A percentile compares a stretch with the other conserved stretches of the same genome.
phyloP scores from a whole-genome alignment of 1,284 basidiomycete species.

The Omphalotus olearius region DNA sequence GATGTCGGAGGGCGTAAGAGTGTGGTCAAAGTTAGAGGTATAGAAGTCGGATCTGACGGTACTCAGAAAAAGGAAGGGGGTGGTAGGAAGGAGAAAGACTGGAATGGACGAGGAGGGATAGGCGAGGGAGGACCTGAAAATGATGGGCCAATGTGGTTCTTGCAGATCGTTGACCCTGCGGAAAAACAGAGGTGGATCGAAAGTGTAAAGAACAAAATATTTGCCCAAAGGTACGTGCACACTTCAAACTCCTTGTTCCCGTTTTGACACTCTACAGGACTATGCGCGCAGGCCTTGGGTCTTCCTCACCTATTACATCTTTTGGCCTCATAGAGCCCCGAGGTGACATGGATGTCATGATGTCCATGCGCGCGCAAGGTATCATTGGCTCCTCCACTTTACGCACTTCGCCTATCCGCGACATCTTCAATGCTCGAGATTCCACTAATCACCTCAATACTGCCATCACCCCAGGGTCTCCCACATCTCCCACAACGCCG shows the following conservation, averaged over 20 bases:
- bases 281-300: conserved; percentile 59
- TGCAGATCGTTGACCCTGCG: conserved; percentile 55
- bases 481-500: conserved; percentile 11
- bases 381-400: conserved; percentile 31
- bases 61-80: conserved; percentile 34
- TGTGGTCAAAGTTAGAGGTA: conserved; percentile 64
- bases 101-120: conserved; percentile 23
- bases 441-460: background rate
- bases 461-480: conserved; percentile 6
- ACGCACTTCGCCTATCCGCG: conserved; percentile 16
- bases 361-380: conserved; percentile 70
- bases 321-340: conserved; percentile 52
- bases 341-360: conserved; percentile 76
- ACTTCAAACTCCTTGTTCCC: conserved; percentile 4
- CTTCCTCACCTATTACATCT: conserved; percentile 27
- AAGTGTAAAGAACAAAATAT: conserved; percentile 64
- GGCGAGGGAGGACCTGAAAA: conserved; percentile 27
- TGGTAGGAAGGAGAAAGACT: conserved; percentile 39
- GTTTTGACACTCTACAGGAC: conserved; percentile 36
- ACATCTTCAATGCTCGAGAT: conserved; percentile 15
- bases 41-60: conserved; percentile 53
- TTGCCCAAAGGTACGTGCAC: conserved; percentile 57
- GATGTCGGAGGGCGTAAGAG: conserved; percentile 58
- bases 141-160: conserved; percentile 50
- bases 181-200: conserved; percentile 73